Conservation (phyloP, 2,329 filamentous ascomycete genomes). For the Furcasterigmium sp. region DNA sequence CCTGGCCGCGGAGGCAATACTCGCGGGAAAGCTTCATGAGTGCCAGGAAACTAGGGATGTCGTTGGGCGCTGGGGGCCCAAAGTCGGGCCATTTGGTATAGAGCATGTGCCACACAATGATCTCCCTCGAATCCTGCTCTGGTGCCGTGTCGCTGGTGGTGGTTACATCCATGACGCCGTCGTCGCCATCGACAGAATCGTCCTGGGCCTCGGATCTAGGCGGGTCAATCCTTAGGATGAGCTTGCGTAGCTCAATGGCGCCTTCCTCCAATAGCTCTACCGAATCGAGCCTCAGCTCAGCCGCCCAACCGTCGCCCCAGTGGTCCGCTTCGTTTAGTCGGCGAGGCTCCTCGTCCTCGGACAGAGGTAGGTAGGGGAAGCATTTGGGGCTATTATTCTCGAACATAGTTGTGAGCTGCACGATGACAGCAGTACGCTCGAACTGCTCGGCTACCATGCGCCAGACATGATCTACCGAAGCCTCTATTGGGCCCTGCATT, state of each 20-base stretch:
- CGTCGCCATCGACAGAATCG: neutral
- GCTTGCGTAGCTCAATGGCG: conserved; percentile 68
- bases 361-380: conserved; percentile 76
- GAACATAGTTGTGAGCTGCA: conserved; percentile 90
- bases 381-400: conserved; percentile 79
- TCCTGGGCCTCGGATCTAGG: neutral
- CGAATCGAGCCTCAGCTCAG: conserved; percentile 62
- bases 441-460: conserved; percentile 88
- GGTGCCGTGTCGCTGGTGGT: conserved; percentile 20
- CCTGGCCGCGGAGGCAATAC: conserved; percentile 12
- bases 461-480: conserved; percentile 79
- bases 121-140: conserved; percentile 42
- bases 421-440: conserved; percentile 69
- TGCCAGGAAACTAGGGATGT: conserved; percentile 62
- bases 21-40: conserved; percentile 63
- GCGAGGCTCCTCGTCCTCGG: conserved; percentile 45
- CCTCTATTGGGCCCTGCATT: conserved; percentile 82
- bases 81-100: conserved; percentile 91
- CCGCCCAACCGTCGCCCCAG: conserved; percentile 63
- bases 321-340: conserved; percentile 58
- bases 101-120: conserved; percentile 72
- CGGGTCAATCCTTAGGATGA: conserved; percentile 50
- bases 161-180: neutral
- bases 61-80: conserved; percentile 66
- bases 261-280: conserved; percentile 49